Percentiles rank a stretch among this genome's conserved stretches.
phyloP scores from a whole-genome alignment of 306 rosid genomes.

The Rubus parviflorus region DNA sequence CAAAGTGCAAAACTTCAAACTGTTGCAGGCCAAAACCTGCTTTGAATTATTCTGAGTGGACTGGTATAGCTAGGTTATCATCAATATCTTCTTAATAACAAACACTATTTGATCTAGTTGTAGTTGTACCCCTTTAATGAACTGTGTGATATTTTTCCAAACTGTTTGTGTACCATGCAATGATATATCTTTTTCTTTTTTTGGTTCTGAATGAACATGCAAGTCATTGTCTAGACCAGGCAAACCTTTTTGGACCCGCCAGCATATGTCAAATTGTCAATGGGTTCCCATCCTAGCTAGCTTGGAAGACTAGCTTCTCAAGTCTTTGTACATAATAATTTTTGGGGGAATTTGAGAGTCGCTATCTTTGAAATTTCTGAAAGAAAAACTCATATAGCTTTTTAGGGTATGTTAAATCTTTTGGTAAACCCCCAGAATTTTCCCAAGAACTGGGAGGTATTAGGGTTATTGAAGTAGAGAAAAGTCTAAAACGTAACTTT shows the following conservation, averaged over 20 bases:
- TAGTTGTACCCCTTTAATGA: neutral
- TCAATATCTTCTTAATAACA: neutral
- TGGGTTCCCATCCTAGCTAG: neutral
- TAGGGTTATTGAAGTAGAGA: neutral
- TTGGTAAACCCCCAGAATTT: neutral
- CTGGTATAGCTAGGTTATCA: neutral
- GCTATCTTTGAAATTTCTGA: neutral
- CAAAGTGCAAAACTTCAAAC: neutral
- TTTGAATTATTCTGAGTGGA: constrained; percentile 8
- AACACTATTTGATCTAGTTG: neutral
- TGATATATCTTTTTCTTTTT: no score
- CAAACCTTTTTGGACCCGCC: constrained; percentile 7
- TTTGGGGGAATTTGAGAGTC: neutral
- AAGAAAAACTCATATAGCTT: neutral
- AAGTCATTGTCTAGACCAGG: neutral
- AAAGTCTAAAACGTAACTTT: neutral
- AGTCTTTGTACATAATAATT: neutral
- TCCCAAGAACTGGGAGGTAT: neutral
- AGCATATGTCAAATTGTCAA: neutral
- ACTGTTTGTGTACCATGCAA: neutral
- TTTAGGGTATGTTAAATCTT: neutral
- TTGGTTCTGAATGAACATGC: neutral
- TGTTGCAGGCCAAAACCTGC: constrained; percentile 8
- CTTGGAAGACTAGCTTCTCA: neutral
- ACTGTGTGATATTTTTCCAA: neutral